Evolutionary conservation across 2,329 filamentous ascomycete genomes (phyloP), one percentile per base, ranked within the genome.

Genomic region (Calycina herbarum): DNA sequence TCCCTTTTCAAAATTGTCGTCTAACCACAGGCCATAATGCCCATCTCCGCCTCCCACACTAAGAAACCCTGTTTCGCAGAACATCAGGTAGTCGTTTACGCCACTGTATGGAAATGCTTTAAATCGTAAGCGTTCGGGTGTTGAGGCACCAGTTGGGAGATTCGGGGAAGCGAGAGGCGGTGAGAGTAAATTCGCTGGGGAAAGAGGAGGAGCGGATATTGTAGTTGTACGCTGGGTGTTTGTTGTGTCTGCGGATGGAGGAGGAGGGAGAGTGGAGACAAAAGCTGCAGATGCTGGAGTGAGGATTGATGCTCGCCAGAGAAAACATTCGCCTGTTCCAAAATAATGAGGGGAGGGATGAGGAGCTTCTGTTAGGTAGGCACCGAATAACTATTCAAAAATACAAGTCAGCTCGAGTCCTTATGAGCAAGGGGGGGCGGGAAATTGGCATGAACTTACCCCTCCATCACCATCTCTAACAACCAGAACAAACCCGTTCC

Each of bases 61-160:
- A 56, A 99, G 78, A 76, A 91, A 98, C 29, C 89, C 86, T 2
- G 87, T 83, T 79, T 98, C 93, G 78, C 94, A 98, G 74, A 96
- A 91, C 71, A 98, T 95, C 81, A 94, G 93, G 77, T 96, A 99
- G 78, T 98, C 95, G 77, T 99, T 98, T 51, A 96, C 86, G 5
- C 95, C 95, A 64, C 91, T 96, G 75, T 97, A 98, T 0, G 94
- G 94, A 73, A 98, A 99, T 0, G 94, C 94, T 79, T 97, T 97
- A 84, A 99, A 99, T 24, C 95, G 88, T 71, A 98, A 92, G 31
- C 88, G 85, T 68, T 94, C 91, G 4, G 88, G 86, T 3, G 87
- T 87, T 31, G 82, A 84, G 0, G 84, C 73, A 5, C 70, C 72
- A 7, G 74, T 73, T 20, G 68, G 42, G 56, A 67, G 67, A 15